phyloP scores from a whole-genome alignment of 2,329 filamentous ascomycete genomes.

The Claviceps quebecensis region DNA sequence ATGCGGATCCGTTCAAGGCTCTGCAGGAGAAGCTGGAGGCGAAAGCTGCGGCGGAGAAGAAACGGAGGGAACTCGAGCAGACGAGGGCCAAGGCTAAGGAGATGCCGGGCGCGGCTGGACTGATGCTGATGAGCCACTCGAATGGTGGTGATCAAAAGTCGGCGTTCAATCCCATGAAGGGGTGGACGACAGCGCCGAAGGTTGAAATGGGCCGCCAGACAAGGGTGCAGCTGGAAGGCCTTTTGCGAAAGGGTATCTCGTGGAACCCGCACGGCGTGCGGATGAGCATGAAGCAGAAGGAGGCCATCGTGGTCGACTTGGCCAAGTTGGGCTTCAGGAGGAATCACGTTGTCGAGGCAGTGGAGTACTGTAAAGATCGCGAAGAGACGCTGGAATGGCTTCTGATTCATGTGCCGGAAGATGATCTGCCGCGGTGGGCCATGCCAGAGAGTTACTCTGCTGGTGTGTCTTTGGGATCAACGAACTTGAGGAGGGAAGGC shows the following conservation, averaged over 20 bases:
- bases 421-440: slow-evolving; percentile 87
- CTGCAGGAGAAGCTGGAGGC: slow-evolving; percentile 68
- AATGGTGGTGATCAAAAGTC: slow-evolving; percentile 17
- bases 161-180: slow-evolving; percentile 42
- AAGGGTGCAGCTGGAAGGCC: slow-evolving; percentile 60
- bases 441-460: slow-evolving; percentile 84
- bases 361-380: slow-evolving; percentile 73
- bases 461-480: slow-evolving; percentile 73
- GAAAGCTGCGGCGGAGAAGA: slow-evolving; percentile 63
- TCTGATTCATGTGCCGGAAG: slow-evolving; percentile 90
- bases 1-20: slow-evolving; percentile 82
- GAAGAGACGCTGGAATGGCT: slow-evolving; percentile 95
- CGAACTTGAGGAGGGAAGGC: slow-evolving; percentile 66
- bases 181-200: slow-evolving; percentile 75
- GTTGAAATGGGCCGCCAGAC: slow-evolving; percentile 85
- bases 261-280: slow-evolving; percentile 75
- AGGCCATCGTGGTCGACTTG: slow-evolving; percentile 57
- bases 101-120: slow-evolving; percentile 42
- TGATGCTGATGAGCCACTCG: slow-evolving; percentile 35
- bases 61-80: slow-evolving; percentile 56
- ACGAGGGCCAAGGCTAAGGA: slow-evolving; percentile 53
- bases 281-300: slow-evolving; percentile 44
- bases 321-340: slow-evolving; percentile 70
- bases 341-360: slow-evolving; percentile 80
- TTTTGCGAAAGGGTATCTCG: slow-evolving; percentile 62